Base-by-base conservation (phyloP, 176 grass and related monocot species). In the Canna indica region DNA sequence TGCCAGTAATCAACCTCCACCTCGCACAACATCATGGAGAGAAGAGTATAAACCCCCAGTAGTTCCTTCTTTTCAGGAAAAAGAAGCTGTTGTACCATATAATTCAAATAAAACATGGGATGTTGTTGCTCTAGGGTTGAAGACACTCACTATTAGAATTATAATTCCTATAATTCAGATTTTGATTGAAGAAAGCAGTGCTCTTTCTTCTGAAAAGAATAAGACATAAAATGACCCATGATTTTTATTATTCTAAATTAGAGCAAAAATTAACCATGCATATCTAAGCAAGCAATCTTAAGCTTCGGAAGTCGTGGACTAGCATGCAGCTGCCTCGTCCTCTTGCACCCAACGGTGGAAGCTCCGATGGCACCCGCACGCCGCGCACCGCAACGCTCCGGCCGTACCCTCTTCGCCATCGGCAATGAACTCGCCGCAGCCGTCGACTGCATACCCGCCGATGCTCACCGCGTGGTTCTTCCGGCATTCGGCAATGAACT, bases 331-430 rank as follows among this genome's bases (percentile, higher is more conserved):
- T 2, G 50, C 4, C 41, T 25, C 50, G 18, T 54, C 50, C 50
- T 1, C 16, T 5, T 8, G 50, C 18, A 8, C 50, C 4, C 22
- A 6, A 16, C 88, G 78, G 80, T 96, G 91, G 67, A 96, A 96
- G 81, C 88, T 96, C 58, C 91, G 91, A 85, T 96, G 91, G 68
- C 91, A 96, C 5, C 91, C 85, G 78, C 91, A 96, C n/a, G 91
- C 91, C 0, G 80, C 88, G 75, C 91, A 96, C 63, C 61, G 68
- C 65, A 96, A 41, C 35, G 64, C 71, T 2, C 28, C 18, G 1
- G 80, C 88, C 27, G 76, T 80, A 56, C 39, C 65, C 36, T 87
- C 85, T 62, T 96, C 83, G 42, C 50, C 50, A 1, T 3, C 20
- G 20, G 88, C 76, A 71, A 82, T 96, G 88, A 88, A 96, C 77